Evolutionary conservation across 2,329 filamentous ascomycete species (phyloP), one percentile per base, ranked within the genome.

Genomic region (Hypoxylon sp.): DNA sequence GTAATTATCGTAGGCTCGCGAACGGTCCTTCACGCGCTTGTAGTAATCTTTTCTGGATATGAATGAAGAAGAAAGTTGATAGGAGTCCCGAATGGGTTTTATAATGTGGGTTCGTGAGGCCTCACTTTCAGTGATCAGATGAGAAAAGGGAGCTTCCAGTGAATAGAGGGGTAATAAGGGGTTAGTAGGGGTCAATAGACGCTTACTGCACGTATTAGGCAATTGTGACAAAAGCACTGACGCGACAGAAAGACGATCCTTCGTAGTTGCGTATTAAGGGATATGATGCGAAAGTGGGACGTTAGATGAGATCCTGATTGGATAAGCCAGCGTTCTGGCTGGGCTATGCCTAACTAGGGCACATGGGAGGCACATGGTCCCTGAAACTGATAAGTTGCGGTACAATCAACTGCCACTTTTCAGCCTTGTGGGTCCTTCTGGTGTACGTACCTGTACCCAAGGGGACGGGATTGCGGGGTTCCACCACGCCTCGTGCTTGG

Each of bases 381-480:
- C 28, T 19, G 43, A 45, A 43, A 43, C 9, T 6, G 7, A 38
- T 23, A 52, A 30, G 41, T 25, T 30, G 5, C 28, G 28, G 28
- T 30, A 28, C 14, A 55, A 43, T 10, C 14, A 55, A 28, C 28
- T 21, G 11, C 51, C 51, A 17, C 51, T 11, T 2, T 21, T 50
- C 50, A 65, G 62, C 62, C 62, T 55, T 65, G 50, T 65, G 56
- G 50, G 56, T 56, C 50, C 4, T n/a, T 13, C 13, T 14, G 1
- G 5, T 23, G 14, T 36, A 14, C 13, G 30, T 41, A 25, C 34
- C 25, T 45, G 23, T 32, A 28, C 36, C 36, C 34, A 56, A 32
- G 25, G 17, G 25, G 38, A 5, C 23, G 38, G 28, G 28, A 56
- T 43, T 32, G 38, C 38, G 52, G 52, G 52, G 52, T 21, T 25